Evolutionary conservation across 1,284 basidiomycete species (phyloP).

Genomic region (Ceratorhiza oryzae-sativae): DNA sequence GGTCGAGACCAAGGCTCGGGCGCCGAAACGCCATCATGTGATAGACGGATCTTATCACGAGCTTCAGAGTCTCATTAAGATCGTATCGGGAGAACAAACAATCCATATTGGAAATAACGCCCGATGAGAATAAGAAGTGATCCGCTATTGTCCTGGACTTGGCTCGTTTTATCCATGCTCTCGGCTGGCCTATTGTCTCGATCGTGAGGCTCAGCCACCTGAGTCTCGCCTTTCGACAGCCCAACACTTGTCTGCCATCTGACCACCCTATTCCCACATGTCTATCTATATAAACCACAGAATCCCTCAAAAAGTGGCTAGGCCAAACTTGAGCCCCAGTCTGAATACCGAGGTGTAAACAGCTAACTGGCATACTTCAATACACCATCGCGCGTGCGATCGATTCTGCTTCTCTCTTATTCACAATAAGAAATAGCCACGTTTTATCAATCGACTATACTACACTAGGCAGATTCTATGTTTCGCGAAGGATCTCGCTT

Average conservation of each 20-base stretch:
- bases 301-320: background rate
- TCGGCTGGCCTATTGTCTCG: conserved; percentile 13
- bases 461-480: conserved; percentile 70
- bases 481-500: conserved; percentile 61
- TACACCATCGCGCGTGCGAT: background rate
- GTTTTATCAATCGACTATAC: conserved; percentile 58
- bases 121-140: conserved; percentile 13
- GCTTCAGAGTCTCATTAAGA: background rate
- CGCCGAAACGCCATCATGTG: too few species aligned
- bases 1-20: too few species aligned
- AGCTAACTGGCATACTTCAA: background rate
- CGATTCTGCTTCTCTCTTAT: background rate
- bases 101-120: background rate
- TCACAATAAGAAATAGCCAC: background rate
- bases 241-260: conserved; percentile 47
- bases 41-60: background rate
- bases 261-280: too few species aligned
- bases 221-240: conserved; percentile 43
- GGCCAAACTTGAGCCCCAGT: too few species aligned
- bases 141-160: conserved; percentile 12
- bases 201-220: conserved; percentile 44
- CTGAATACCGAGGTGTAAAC: too few species aligned
- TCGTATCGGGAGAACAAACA: background rate
- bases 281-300: background rate
- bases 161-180: conserved; percentile 8